Evolutionary conservation across 495 filamentous ascomycete genomes (phyloP).

Genomic region (Mytilinidion resinicola): DNA sequence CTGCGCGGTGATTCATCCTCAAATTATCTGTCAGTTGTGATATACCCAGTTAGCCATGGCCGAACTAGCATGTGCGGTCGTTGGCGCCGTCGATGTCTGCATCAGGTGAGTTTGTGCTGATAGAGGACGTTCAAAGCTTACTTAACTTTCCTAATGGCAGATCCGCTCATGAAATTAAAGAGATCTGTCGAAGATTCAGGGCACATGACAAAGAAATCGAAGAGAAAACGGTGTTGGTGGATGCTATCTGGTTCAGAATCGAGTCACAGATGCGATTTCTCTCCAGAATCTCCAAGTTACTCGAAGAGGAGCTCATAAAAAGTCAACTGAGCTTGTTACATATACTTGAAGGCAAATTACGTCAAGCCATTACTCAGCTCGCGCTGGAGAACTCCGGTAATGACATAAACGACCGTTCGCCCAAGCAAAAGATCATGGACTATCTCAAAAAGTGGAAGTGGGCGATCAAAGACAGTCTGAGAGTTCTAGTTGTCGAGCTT

Average conservation of each 20-base stretch:
- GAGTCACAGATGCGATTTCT: conserved; percentile 35
- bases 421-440: conserved; percentile 8
- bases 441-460: conserved; percentile 28
- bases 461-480: conserved; percentile 21
- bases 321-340: neutral
- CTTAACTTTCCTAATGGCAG: too few relatives aligned
- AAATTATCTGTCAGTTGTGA: too few relatives aligned
- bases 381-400: conserved; percentile 23
- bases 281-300: too few relatives aligned
- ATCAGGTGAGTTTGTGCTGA: conserved; percentile 25
- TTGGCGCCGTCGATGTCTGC: conserved; percentile 27
- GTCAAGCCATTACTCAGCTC: conserved; percentile 26
- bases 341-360: conserved; percentile 32
- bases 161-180: conserved; percentile 6
- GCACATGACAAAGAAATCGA: conserved; percentile 26
- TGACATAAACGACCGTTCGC: conserved; percentile 4
- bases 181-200: conserved; percentile 29
- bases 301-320: too few relatives aligned
- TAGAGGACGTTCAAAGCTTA: too few relatives aligned
- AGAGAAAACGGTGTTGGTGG: conserved; percentile 34
- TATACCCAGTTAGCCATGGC: too few relatives aligned
- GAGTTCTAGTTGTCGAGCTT: conserved; percentile 25
- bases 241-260: conserved; percentile 35
- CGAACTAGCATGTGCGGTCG: conserved; percentile 23
- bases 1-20: too few relatives aligned